Conservation (phyloP, 2,329 filamentous ascomycete genomes). For the Colletotrichum sp. region DNA sequence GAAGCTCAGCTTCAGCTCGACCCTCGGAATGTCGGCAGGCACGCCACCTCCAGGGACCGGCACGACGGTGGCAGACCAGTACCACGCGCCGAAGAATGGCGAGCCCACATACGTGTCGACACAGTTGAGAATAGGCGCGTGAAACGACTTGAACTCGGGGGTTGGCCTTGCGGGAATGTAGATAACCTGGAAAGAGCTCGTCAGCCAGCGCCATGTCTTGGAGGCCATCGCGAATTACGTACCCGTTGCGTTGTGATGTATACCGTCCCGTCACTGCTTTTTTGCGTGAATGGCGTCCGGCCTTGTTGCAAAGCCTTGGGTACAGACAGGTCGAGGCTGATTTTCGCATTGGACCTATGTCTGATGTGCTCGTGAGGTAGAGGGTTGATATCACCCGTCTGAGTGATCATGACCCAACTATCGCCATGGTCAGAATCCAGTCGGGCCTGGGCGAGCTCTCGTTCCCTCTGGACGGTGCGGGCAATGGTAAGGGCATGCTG, state of each 20-base stretch:
- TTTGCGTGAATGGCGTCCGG: constrained; percentile 68
- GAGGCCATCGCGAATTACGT: constrained; percentile 34
- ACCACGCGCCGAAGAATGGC: constrained; percentile 92
- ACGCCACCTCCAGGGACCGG: constrained; percentile 86
- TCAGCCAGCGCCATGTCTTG: constrained; percentile 3
- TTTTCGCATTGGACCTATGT: constrained; percentile 80
- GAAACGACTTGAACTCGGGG: constrained; percentile 81
- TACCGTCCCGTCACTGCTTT: constrained; percentile 76
- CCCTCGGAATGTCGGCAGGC: constrained; percentile 71
- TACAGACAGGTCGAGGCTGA: constrained; percentile 76
- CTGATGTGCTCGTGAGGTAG: constrained; percentile 84
- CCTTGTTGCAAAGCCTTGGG: constrained; percentile 67
- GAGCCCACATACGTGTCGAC: constrained; percentile 86
- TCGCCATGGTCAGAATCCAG: constrained; percentile 58
- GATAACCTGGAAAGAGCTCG: constrained; percentile 66
- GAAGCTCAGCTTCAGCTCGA: constrained; percentile 88
- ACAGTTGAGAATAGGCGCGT: constrained; percentile 84
- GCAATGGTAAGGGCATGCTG: constrained; percentile 49
- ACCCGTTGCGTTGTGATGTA: constrained; percentile 89
- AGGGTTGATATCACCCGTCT: constrained; percentile 76
- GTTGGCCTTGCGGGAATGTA: constrained; percentile 81
- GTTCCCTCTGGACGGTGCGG: constrained; percentile 37
- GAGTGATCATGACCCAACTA: constrained; percentile 91
- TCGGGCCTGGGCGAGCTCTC: constrained; percentile 23
- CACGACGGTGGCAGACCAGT: constrained; percentile 81